Base-by-base conservation (phyloP, 441 rosid species). In the Viola pubescens region DNA sequence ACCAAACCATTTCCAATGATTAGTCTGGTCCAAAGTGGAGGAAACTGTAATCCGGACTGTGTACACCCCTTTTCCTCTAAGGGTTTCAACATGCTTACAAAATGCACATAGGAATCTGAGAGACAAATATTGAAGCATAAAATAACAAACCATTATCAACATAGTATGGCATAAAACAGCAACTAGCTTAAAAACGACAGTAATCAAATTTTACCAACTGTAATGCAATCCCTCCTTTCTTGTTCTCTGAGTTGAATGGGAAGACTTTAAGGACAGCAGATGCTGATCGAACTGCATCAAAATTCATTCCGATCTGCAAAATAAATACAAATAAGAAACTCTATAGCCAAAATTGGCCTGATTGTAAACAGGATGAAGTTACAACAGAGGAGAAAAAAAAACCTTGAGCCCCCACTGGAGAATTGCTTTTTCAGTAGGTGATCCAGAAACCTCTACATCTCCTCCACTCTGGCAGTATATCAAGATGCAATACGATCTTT, bases 371-470 rank as follows among this genome's bases (percentile, higher is more conserved):
- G n/a, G 6, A 14, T 11, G 4, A 58, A 38, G 54, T 53, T 14
- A 56, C 44, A 66, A 68, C 64, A 49, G 44, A 11, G 13, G 9
- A 10, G 14, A 48, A 48, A 12, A 7, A 12, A 10, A 59, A 52
- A 94, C 99, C 97, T 88, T 83, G 60, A 82, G 59, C 48, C 74
- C 97, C 96, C 95, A 94, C 11, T 59, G 68, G 46, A 94, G 90
- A 69, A 94, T 82, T 46, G 98, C 96, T 61, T 80, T 88, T 77
- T 94, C 99, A 61, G 99, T 91, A 16, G 98, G 99, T 19, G 99
- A 87, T 62, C 97, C 98, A 56, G 97, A 90, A 70, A 94, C 67
- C 82, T 94, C 97, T n/a, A 67, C 56, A 44, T 82, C 87, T 45
- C 80, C 88, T 13, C 76, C 99, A 58, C 76, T 77, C 99, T 94